Evolutionary conservation across 2,329 filamentous ascomycete species (phyloP).

Genomic region (Aspergillus sp.): DNA sequence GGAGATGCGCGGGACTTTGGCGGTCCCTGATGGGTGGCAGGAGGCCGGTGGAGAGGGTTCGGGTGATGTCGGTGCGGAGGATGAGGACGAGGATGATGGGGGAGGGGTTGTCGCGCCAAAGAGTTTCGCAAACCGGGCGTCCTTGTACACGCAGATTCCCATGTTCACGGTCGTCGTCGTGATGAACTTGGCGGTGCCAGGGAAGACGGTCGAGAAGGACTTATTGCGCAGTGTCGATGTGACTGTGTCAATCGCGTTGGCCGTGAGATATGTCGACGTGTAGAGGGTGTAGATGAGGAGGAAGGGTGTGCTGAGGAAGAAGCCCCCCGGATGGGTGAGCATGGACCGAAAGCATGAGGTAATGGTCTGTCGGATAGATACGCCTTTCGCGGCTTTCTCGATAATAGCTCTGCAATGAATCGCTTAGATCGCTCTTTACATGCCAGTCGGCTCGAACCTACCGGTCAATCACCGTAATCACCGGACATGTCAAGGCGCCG

Average conservation of each 20-base stretch:
- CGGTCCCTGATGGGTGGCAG: constrained; percentile 26
- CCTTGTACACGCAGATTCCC: constrained; percentile 83
- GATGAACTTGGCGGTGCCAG: constrained; percentile 76
- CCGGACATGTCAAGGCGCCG: constrained; percentile 72
- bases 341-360: constrained; percentile 39
- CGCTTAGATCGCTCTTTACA: neutral
- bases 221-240: constrained; percentile 60
- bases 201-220: constrained; percentile 61
- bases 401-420: constrained; percentile 43
- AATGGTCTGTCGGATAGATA: constrained; percentile 42
- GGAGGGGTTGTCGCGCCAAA: constrained; percentile 63
- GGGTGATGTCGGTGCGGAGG: constrained; percentile 4
- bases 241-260: constrained; percentile 83
- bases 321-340: constrained; percentile 38
- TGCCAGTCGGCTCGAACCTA: constrained; percentile 35
- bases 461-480: constrained; percentile 87
- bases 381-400: constrained; percentile 47
- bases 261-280: constrained; percentile 83
- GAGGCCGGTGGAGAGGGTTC: constrained; percentile 13
- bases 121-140: constrained; percentile 77
- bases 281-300: constrained; percentile 62
- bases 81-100: constrained; percentile 25
- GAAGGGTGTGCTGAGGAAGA: constrained; percentile 48
- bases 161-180: constrained; percentile 81
- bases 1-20: constrained; percentile 62